phyloP scores from a whole-genome alignment of 208 protist species.

The Endotrypanum monterogeii region DNA sequence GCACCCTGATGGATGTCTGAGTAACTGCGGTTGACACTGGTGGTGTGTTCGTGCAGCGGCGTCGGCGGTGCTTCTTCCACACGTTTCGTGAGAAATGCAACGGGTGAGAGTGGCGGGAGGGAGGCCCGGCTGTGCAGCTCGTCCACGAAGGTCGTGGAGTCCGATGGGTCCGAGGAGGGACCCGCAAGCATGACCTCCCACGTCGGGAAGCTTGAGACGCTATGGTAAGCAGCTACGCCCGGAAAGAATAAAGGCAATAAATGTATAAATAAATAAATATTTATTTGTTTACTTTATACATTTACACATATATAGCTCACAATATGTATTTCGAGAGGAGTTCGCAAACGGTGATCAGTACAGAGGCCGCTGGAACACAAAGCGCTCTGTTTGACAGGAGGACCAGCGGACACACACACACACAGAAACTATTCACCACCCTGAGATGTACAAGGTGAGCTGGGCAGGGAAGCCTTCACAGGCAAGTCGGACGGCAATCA shows the following conservation, averaged over 20 bases:
- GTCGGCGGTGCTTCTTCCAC: slow-evolving; percentile 23
- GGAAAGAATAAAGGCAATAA: no score
- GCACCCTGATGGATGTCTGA: slow-evolving; percentile 54
- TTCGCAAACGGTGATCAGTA: no score
- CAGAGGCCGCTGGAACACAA: no score
- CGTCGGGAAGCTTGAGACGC: not conserved
- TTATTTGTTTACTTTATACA: no score
- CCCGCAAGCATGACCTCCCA: slow-evolving; percentile 17
- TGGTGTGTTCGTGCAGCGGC: slow-evolving; percentile 66
- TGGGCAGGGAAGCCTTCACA: not conserved
- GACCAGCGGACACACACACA: not conserved
- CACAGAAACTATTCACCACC: not conserved
- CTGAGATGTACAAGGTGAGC: not conserved
- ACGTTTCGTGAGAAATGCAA: slow-evolving; percentile 25
- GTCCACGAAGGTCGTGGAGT: not conserved
- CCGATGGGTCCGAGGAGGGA: slow-evolving; percentile 8
- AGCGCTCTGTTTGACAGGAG: not conserved
- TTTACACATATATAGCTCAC: no score
- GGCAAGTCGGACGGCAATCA: not conserved
- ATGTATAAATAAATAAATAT: no score
- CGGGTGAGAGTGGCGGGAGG: slow-evolving; percentile 1
- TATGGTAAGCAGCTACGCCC: not conserved
- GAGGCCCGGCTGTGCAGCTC: slow-evolving; percentile 1
- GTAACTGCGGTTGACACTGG: slow-evolving; percentile 78
- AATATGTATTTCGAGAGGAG: no score